phyloP scores from a whole-genome alignment of 1,284 basidiomycete species.

The Tremellales sp. region DNA sequence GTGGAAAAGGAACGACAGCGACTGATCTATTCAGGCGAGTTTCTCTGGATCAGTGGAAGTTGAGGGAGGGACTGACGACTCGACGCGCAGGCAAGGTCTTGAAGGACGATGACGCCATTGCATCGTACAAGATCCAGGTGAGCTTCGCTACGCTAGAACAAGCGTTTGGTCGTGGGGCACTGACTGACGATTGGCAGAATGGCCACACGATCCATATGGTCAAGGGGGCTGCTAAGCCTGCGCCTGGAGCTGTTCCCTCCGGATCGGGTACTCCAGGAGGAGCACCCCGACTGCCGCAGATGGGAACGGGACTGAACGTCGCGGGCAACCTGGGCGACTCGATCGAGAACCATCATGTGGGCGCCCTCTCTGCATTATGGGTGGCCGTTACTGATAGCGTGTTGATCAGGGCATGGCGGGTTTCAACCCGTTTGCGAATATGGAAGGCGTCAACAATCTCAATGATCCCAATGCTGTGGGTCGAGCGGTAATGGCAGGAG shows the following conservation, averaged over 20 bases:
- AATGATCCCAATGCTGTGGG: slow-evolving; percentile 86
- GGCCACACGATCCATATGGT: slow-evolving; percentile 90
- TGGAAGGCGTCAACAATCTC: slow-evolving; percentile 67
- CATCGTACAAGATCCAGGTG: slow-evolving; percentile 78
- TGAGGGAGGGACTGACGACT: slow-evolving; percentile 4
- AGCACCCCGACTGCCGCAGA: slow-evolving; percentile 61
- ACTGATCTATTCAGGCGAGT: slow-evolving; percentile 78
- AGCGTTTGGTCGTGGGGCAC: neutral
- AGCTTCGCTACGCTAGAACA: too few relatives aligned
- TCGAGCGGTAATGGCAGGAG: neutral
- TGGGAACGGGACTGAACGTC: slow-evolving; percentile 75
- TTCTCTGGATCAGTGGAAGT: neutral
- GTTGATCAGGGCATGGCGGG: slow-evolving; percentile 49
- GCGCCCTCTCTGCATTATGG: slow-evolving; percentile 6
- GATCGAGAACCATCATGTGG: slow-evolving; percentile 45
- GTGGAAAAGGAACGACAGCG: slow-evolving; percentile 80
- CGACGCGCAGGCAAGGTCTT: slow-evolving; percentile 45
- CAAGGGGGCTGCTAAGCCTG: slow-evolving; percentile 68
- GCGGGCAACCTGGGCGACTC: slow-evolving; percentile 56
- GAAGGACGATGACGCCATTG: slow-evolving; percentile 76
- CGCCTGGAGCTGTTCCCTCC: slow-evolving; percentile 34
- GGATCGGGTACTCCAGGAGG: slow-evolving; percentile 37
- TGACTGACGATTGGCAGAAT: slow-evolving; percentile 18
- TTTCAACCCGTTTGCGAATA: slow-evolving; percentile 79
- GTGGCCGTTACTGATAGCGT: neutral